These are phyloP conservation scores for Penicillium lividum DNA, from an alignment of 495 filamentous ascomycete genomes.

Conservation along the genomic window DNA sequence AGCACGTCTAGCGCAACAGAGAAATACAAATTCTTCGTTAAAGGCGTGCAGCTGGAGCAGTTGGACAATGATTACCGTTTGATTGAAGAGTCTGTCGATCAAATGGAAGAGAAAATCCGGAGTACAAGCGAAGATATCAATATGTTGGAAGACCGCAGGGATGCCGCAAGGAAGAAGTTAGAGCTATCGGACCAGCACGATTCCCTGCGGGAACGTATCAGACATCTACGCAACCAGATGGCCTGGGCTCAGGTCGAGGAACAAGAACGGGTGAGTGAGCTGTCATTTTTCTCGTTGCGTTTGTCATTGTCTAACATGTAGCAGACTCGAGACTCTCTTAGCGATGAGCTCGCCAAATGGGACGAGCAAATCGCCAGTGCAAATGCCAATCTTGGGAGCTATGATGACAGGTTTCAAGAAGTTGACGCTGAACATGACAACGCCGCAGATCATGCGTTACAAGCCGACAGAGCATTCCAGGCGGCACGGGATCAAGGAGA, in stretches of 20 bases:
- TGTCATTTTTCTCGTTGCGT: neutral
- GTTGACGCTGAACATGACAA: constrained; percentile 46
- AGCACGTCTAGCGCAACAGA: constrained; percentile 75
- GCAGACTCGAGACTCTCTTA: constrained; percentile 38
- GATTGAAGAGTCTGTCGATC: constrained; percentile 69
- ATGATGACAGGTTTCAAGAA: constrained; percentile 44
- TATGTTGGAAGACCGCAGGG: constrained; percentile 44
- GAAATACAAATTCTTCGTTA: constrained; percentile 97
- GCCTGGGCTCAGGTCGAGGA: constrained; percentile 73
- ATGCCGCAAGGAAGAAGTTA: constrained; percentile 52
- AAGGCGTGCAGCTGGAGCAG: constrained; percentile 90
- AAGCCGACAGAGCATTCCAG: constrained; percentile 51
- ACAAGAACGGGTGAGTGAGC: constrained; percentile 42
- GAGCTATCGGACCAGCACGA: constrained; percentile 59
- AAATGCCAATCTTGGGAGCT: constrained; percentile 39
- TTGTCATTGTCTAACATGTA: constrained; percentile 7
- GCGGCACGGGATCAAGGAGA: constrained; percentile 43
- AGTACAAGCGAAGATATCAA: constrained; percentile 50
- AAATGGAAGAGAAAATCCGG: constrained; percentile 60
- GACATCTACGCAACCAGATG: constrained; percentile 57
- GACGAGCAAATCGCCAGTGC: constrained; percentile 44
- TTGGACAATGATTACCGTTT: constrained; percentile 88
- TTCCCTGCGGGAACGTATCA: constrained; percentile 52
- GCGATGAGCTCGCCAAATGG: constrained; percentile 32
- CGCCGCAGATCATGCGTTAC: constrained; percentile 54